These are phyloP conservation scores for Ceratocystis papillata DNA, from an alignment of 2,329 filamentous ascomycete genomes.

Conservation along the genomic window DNA sequence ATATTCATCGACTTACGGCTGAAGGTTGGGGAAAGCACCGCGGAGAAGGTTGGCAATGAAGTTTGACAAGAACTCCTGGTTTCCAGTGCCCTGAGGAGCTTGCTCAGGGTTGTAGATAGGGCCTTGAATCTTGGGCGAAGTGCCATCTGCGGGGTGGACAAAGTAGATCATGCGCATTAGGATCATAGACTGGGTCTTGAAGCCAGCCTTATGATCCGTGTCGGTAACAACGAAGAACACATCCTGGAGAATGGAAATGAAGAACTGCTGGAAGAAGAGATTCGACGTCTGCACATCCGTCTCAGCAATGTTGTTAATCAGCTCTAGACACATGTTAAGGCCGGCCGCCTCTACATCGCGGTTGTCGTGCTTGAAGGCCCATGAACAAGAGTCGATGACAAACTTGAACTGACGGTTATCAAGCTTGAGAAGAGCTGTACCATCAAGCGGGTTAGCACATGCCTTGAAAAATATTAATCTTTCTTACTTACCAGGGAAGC, in stretches of 20 bases:
- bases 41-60: slow-evolving; percentile 78
- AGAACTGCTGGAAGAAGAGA: slow-evolving; percentile 97
- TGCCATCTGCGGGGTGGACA: slow-evolving; percentile 59
- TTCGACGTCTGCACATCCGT: slow-evolving; percentile 76
- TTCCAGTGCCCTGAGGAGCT: slow-evolving; percentile 69
- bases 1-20: slow-evolving; percentile 52
- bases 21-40: slow-evolving; percentile 86
- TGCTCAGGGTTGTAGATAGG: slow-evolving; percentile 82
- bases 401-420: slow-evolving; percentile 98
- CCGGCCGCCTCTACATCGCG: slow-evolving; percentile 93
- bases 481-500: slow-evolving; percentile 60
- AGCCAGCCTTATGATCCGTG: slow-evolving; percentile 95
- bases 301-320: slow-evolving; percentile 95
- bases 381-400: slow-evolving; percentile 98
- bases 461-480: neutral
- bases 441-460: slow-evolving; percentile 14
- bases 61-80: slow-evolving; percentile 79
- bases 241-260: slow-evolving; percentile 87
- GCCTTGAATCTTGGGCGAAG: slow-evolving; percentile 74
- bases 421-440: slow-evolving; percentile 67
- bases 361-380: slow-evolving; percentile 99
- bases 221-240: slow-evolving; percentile 98
- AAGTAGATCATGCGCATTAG: slow-evolving; percentile 95
- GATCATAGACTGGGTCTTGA: slow-evolving; percentile 93
- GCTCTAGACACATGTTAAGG: slow-evolving; percentile 93